Evolutionary conservation across 331 rosid species (phyloP).

Genomic region (Saraca asoca): DNA sequence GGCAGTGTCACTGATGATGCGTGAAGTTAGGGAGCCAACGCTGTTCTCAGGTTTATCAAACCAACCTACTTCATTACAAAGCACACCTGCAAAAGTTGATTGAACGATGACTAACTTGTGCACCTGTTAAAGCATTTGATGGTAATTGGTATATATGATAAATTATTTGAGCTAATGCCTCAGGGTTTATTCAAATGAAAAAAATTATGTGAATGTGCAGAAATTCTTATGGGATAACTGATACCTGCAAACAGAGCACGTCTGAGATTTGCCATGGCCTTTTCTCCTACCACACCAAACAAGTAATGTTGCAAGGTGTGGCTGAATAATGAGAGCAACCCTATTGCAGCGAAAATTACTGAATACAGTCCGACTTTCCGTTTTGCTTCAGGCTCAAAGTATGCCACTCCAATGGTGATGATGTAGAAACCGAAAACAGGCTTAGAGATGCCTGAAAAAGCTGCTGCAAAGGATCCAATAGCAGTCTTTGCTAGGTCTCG

Average conservation of each 20-base stretch:
- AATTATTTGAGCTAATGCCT: constrained; percentile 9
- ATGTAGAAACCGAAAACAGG: constrained; percentile 80
- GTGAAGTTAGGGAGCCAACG: constrained; percentile 69
- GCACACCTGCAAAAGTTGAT: constrained; percentile 58
- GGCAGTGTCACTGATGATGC: constrained; percentile 74
- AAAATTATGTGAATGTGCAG: constrained; percentile 11
- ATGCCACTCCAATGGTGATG: constrained; percentile 81
- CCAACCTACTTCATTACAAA: constrained; percentile 80
- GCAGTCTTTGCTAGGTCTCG: constrained; percentile 58
- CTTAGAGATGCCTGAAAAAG: constrained; percentile 84
- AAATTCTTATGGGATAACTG: constrained; percentile 18
- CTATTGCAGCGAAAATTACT: constrained; percentile 56
- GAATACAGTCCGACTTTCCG: constrained; percentile 60
- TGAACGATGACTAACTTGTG: neutral
- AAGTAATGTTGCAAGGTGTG: constrained; percentile 83
- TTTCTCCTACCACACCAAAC: constrained; percentile 86
- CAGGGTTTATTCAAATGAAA: neutral
- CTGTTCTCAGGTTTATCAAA: constrained; percentile 81
- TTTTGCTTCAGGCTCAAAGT: constrained; percentile 52
- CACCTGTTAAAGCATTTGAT: constrained; percentile 10
- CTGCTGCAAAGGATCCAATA: constrained; percentile 77
- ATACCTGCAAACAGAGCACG: constrained; percentile 74
- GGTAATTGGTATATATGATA: constrained; percentile 11
- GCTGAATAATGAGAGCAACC: constrained; percentile 71
- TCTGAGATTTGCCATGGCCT: constrained; percentile 76